Base-by-base conservation (phyloP, 352 stramenopile genomes). In the Pythium phragmitis region DNA sequence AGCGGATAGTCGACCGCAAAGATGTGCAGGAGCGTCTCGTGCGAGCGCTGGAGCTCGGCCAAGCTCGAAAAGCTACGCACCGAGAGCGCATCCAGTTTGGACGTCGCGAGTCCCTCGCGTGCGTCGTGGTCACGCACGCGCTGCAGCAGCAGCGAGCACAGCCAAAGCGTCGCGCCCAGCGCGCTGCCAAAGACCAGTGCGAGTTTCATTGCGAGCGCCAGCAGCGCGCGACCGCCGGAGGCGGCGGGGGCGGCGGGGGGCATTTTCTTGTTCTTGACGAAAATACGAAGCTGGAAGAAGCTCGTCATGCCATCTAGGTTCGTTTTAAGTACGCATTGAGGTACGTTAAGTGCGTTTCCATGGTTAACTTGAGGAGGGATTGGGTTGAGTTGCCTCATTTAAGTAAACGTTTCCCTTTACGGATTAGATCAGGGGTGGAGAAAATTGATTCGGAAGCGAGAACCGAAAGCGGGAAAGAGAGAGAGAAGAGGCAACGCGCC, bases 1-100 rank as follows among this genome's bases (percentile, higher is more conserved):
- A 92, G 67, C 1, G 75, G 51, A 59, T 88, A 91, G 12, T 94
- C 51, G 21, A 82, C 76, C 0, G 60, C 52, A 45, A 91, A 89
- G 33, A 89, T 68, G 60, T 83, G 78, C 36, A 76, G 55, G 19
- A 89, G 79, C 1, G 80, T 85, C 36, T 79, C 72, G 56, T 88
- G 78, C 19, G 79, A 89, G 39, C 65, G 68, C 64, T 89, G 77
- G 11, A 91, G 74, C 61, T 87, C 77, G 13, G 73, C 46, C n/a
- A 91, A 73, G 36, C 76, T 87, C 30, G 78, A 88, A 46, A 89
- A 70, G 65, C 74, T 88, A n/a, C 65, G 65, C 3, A 88, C 17
- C 6, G 82, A 89, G 17, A 89, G 69, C 54, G 68, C 55, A 42
- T 88, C 82, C 26, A 91, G 59, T 52, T 71, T 79, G 12, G 77